A percentile compares a stretch with the other conserved stretches of the same genome.
Evolutionary conservation across 179 eudicot species (phyloP).

Genomic region (Silene coronaria): DNA sequence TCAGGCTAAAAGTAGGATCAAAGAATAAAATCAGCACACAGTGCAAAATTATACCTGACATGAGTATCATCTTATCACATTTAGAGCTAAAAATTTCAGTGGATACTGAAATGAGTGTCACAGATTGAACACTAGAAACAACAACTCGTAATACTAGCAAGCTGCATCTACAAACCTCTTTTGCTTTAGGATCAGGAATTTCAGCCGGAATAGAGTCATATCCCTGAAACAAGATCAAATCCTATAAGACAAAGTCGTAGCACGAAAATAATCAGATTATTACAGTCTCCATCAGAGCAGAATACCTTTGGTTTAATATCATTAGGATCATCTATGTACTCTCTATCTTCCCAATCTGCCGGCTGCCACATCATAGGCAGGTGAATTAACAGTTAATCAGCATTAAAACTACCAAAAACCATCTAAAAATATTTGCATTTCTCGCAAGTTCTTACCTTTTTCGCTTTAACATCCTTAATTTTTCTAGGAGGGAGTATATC

Average conservation of each 20-base stretch:
- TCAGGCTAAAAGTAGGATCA: conserved; percentile 42
- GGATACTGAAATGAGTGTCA: neutral
- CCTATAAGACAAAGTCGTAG: neutral
- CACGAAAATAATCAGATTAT: neutral
- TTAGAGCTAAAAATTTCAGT: neutral
- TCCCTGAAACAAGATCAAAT: conserved; percentile 38
- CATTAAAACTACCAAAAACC: neutral
- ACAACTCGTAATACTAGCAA: neutral
- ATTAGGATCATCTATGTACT: conserved; percentile 62
- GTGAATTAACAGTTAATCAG: neutral
- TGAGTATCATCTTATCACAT: neutral
- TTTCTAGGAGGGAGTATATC: conserved; percentile 73
- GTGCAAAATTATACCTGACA: neutral
- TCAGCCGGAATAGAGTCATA: conserved; percentile 62
- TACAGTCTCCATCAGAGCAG: neutral
- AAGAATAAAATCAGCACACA: neutral
- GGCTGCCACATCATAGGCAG: conserved; percentile 41
- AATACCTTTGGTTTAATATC: conserved; percentile 65
- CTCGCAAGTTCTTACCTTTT: conserved; percentile 39
- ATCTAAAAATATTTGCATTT: neutral
- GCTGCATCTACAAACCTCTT: conserved; percentile 39
- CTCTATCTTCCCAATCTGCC: conserved; percentile 76
- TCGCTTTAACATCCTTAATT: conserved; percentile 67
- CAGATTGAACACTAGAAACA: neutral
- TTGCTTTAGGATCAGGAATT: conserved; percentile 69